phyloP scores from a whole-genome alignment of 2,329 filamentous ascomycete species.

The Grosmannia serpens region DNA sequence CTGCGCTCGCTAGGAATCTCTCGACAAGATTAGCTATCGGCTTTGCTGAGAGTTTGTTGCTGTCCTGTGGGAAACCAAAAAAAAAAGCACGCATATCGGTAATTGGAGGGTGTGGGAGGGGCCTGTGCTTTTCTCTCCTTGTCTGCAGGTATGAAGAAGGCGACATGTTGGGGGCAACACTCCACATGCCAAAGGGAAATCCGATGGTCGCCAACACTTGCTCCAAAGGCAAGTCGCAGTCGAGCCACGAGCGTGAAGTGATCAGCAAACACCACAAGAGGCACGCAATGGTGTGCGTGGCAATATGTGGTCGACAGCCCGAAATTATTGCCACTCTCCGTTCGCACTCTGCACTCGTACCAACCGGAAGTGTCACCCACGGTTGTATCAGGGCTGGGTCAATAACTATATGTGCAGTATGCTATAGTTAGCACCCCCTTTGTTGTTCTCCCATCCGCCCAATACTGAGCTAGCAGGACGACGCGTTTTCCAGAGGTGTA shows the following conservation, averaged over 20 bases:
- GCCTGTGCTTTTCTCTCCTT: not conserved
- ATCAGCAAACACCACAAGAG: not conserved
- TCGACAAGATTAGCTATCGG: no score
- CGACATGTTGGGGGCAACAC: not conserved
- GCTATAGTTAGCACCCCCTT: conserved; percentile 19
- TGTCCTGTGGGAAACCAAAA: not conserved
- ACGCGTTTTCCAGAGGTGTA: not conserved
- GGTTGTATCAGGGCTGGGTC: not conserved
- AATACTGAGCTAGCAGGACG: not conserved
- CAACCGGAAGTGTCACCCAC: not conserved
- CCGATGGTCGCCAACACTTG: not conserved
- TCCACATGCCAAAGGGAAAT: not conserved
- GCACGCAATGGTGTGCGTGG: not conserved
- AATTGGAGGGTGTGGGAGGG: not conserved
- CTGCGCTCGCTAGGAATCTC: no score
- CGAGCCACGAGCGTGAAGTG: not conserved
- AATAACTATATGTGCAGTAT: conserved; percentile 18
- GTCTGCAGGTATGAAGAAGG: not conserved
- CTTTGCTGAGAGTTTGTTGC: no score
- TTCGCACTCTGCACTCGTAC: not conserved
- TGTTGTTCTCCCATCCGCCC: not conserved
- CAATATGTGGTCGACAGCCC: not conserved
- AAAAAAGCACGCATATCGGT: not conserved
- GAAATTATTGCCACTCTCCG: not conserved
- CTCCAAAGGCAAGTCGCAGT: not conserved